Base-by-base conservation (phyloP, 208 protist species). In the Acanthamoeba castellanii region DNA sequence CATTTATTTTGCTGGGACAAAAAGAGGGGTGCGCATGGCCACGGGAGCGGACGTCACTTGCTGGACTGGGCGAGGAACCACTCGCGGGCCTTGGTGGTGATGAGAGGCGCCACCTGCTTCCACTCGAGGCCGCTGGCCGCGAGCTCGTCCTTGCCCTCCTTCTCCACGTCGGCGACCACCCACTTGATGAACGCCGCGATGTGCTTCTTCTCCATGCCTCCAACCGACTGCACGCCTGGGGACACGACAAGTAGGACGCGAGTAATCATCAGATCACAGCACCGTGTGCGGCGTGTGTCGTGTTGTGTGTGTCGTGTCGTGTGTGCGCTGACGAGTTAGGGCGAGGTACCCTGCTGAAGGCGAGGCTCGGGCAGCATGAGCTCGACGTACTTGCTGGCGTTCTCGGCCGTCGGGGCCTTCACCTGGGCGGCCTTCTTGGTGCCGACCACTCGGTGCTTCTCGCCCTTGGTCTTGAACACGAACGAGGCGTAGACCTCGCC, bases 381-480 rank as follows among this genome's bases (percentile, higher is more conserved):
- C 81, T 88, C 81, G 50, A 88, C 81, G 52, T 88, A 88, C 81
- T 88, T 88, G 81, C 14, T 9, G 0, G 81, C 81, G 50, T 88
- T 64, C n/a, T 27, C 81, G n/a, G 81, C 81, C 20, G 27, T 42
- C 81, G 61, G 47, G 27, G 81, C 47, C 81, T 88, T 88, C 25
- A 88, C 81, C 52, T 88, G 81, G 47, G 81, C 81, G 81, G 81
- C 50, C 81, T 88, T 88, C 81, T 88, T 88, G 81, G 81, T 88
- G 52, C 47, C 81, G 27, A 88, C 52, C 13, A 88, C 81, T 30
- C 81, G 81, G 50, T 88, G 81, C 81, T 88, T 88, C 25, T 88
- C 81, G 81, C 81, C 81, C 81, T 88, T 88, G 81, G 81, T 88
- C 81, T 88, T 88, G 81, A 88, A 88, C n/a, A 88, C 81, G 81